phyloP scores from a whole-genome alignment of 441 rosid genomes.

The Lepidium campestre region DNA sequence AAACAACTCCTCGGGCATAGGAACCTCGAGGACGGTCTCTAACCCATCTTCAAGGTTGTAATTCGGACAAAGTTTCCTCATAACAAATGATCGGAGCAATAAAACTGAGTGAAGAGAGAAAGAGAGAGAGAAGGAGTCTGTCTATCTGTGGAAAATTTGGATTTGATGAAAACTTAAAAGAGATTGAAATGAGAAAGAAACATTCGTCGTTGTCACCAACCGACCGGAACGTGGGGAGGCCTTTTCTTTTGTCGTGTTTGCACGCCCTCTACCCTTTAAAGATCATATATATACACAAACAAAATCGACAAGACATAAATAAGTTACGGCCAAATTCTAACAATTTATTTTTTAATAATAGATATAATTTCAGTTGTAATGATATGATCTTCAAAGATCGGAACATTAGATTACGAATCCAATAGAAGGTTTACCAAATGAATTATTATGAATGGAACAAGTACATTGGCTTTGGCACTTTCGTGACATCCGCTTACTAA shows the following conservation, averaged over 20 bases:
- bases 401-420: background rate
- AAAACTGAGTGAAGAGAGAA: slow-evolving; percentile 6
- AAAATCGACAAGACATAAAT: too few relatives aligned
- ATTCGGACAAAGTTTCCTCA: slow-evolving; percentile 85
- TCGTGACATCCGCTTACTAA: background rate
- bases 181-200: slow-evolving; percentile 8
- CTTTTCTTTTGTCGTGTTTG: slow-evolving; percentile 61
- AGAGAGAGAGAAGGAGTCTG: slow-evolving; percentile 3
- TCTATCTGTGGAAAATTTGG: background rate
- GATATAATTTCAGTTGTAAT: background rate
- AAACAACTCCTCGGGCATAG: slow-evolving; percentile 84
- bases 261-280: too few relatives aligned
- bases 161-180: slow-evolving; percentile 18
- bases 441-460: background rate
- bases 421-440: background rate
- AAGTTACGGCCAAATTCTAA: too few relatives aligned
- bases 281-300: too few relatives aligned
- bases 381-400: background rate
- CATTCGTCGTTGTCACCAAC: slow-evolving; percentile 41
- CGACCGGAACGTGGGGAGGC: slow-evolving; percentile 58
- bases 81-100: background rate
- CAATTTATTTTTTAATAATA: background rate
- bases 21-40: slow-evolving; percentile 91
- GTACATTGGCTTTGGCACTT: background rate
- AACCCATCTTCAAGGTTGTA: slow-evolving; percentile 71